Evolutionary conservation across 352 stramenopile species (phyloP).

Genomic region (Phytophthora hybrid): DNA sequence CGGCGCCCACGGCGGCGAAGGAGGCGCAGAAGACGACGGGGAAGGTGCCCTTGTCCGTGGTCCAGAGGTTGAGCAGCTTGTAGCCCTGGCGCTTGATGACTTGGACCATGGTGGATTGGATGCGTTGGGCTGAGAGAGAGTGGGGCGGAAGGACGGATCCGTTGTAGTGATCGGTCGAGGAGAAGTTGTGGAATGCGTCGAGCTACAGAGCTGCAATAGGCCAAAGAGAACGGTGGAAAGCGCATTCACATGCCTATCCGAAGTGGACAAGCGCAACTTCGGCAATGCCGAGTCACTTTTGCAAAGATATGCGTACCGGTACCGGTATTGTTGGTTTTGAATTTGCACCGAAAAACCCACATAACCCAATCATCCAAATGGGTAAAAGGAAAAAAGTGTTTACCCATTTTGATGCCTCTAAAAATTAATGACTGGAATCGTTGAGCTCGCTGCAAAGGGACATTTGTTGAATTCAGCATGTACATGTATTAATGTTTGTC

Average conservation of each 20-base stretch:
- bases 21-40: constrained; percentile 61
- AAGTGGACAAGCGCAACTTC: not conserved
- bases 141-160: not conserved
- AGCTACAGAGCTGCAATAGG: not conserved
- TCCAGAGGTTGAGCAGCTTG: constrained; percentile 63
- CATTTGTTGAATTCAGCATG: too few species aligned
- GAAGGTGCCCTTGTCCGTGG: constrained; percentile 67
- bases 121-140: not conserved
- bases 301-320: not conserved
- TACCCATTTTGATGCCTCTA: not conserved
- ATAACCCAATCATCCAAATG: not conserved
- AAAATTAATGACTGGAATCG: too few species aligned
- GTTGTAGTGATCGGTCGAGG: not conserved
- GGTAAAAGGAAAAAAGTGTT: not conserved
- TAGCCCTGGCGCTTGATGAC: constrained; percentile 35
- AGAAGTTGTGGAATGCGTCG: not conserved
- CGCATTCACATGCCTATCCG: not conserved
- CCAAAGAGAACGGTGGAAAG: not conserved
- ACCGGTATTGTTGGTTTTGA: too few species aligned
- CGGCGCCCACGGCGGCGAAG: constrained; percentile 44
- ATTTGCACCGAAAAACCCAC: too few species aligned
- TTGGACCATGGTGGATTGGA: constrained; percentile 1
- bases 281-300: not conserved
- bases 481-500: too few species aligned
- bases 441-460: too few species aligned